Conservation (phyloP, 1,284 basidiomycete species). For the Tylopilus sp. region DNA sequence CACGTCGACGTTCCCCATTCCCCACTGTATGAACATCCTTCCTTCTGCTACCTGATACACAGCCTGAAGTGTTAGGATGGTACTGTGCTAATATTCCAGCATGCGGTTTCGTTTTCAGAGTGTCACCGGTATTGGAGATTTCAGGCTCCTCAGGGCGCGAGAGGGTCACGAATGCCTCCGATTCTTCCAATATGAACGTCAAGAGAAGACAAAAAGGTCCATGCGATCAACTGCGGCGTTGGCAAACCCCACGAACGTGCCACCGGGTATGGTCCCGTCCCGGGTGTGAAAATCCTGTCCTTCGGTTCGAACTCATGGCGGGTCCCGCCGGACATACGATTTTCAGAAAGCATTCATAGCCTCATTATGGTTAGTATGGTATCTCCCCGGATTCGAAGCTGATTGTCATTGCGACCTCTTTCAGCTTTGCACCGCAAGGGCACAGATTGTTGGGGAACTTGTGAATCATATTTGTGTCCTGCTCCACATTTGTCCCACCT, state of each 20-base stretch:
- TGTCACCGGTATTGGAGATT: no score
- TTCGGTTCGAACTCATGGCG: neutral
- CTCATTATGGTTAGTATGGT: neutral
- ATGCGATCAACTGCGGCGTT: neutral
- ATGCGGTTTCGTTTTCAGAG: no score
- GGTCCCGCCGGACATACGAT: neutral
- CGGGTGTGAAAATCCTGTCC: neutral
- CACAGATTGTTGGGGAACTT: neutral
- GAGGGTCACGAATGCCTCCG: neutral
- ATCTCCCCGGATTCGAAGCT: neutral
- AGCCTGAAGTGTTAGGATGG: no score
- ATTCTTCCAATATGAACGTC: neutral
- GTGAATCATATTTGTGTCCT: neutral
- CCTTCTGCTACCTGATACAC: no score
- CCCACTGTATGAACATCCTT: no score
- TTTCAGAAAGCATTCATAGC: neutral
- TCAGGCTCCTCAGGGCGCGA: neutral
- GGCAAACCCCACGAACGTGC: slow-evolving; percentile 2
- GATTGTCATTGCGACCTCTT: no score
- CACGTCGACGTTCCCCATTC: no score
- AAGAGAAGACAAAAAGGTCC: neutral
- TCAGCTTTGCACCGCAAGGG: neutral
- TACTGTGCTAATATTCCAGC: no score
- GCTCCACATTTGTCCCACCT: neutral
- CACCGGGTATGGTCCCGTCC: neutral